Base-by-base conservation (phyloP, 1,284 basidiomycete species). In the Laetiporus sulphureus region DNA sequence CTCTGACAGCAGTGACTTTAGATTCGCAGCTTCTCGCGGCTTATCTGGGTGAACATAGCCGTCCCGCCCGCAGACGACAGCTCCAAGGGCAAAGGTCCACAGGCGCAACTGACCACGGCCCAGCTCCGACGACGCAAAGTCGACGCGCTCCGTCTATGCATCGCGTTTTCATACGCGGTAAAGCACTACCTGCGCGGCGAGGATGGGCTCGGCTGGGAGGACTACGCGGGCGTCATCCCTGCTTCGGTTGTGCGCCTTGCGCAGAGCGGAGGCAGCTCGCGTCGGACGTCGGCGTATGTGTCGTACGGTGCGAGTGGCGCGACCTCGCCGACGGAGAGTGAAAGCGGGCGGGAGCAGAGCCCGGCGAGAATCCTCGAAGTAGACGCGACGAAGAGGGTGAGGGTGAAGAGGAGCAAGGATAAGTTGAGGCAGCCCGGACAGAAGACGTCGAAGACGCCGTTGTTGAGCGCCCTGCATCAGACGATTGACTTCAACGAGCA, bases 141-240 rank as follows among this genome's bases (percentile, higher is more conserved):
- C 11, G 75, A 88, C 48, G 68, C 75, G 16, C 61, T 95, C 36
- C 79, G 77, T 44, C 72, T 90, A 27, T 72, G 78, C 23, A 64
- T 87, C 16, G 74, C 77, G 4, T 91, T 83, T 55, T 76, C 75
- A 11, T 79, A 70, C 56, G 74, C 87, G 8, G 72, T 77, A 16
- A 91, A 90, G 60, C 86, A 81, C 57, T 87, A 91, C 55, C 69
- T 90, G 38, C 77, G 87, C 24, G 83, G 76, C 38, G 82, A 88
- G 53, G 80, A 84, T 50, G 87, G 87, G 1, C 60, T 77, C 3
- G 66, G 79, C 21, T 80, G 77, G 56, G 67, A 71, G 1, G 88
- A 91, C 61, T 81, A 83, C 50, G 56, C 58, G 0, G 79, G 72
- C 10, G 63, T 90, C 38, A 61, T 90, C n/a, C 85, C 87, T 0